Evolutionary conservation across 1,284 basidiomycete genomes (phyloP).

Genomic region (Athelia sp.): DNA sequence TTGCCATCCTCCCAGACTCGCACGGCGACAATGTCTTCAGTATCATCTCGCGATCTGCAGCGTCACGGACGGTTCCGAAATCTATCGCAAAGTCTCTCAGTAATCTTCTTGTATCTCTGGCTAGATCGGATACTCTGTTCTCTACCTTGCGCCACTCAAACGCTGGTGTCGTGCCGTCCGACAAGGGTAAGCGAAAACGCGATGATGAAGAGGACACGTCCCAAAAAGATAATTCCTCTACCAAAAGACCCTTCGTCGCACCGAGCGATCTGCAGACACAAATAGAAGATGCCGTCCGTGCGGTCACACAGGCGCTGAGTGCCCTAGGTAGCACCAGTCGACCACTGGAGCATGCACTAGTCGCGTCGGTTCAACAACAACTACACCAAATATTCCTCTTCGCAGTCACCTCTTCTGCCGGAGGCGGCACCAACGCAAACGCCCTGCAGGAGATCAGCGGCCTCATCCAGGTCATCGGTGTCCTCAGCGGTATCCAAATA

Average conservation of each 20-base stretch:
- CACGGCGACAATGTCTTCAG: constrained; percentile 48
- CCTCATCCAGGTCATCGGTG: constrained; percentile 71
- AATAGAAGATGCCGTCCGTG: constrained; percentile 50
- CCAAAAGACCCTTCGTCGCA: constrained; percentile 41
- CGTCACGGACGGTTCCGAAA: constrained; percentile 43
- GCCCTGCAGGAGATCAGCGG: constrained; percentile 67
- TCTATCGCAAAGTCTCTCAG: constrained; percentile 50
- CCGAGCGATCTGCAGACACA: constrained; percentile 42
- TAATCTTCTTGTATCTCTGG: constrained; percentile 53
- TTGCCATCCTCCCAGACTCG: constrained; percentile 41
- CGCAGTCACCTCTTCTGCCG: constrained; percentile 59
- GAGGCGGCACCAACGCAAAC: constrained; percentile 46
- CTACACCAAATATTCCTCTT: constrained; percentile 74
- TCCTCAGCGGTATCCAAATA: constrained; percentile 69
- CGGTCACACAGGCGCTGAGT: constrained; percentile 44
- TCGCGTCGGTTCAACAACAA: constrained; percentile 60
- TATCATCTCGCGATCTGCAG: constrained; percentile 43
- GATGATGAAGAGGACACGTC: constrained; percentile 46
- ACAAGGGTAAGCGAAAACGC: constrained; percentile 65
- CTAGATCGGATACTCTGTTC: constrained; percentile 60
- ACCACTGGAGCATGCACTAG: constrained; percentile 46
- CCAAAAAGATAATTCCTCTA: constrained; percentile 17
- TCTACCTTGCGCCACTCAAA: constrained; percentile 57
- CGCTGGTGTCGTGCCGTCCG: constrained; percentile 49
- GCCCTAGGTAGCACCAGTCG: constrained; percentile 28